phyloP scores from a whole-genome alignment of 2,329 filamentous ascomycete species.

The Aspergillus ochraceoroseus region DNA sequence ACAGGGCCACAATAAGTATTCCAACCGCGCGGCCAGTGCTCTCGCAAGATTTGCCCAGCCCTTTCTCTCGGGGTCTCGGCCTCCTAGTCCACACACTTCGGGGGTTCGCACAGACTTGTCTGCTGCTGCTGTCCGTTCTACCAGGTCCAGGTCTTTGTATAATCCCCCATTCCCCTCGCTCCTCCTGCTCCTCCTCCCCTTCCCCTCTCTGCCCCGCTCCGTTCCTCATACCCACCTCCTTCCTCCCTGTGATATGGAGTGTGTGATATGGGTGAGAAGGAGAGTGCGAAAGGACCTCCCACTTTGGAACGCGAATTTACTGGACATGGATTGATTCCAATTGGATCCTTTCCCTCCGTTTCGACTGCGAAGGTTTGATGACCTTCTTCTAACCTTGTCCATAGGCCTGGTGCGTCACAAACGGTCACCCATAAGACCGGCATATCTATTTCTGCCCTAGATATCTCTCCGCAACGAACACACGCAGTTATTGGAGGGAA shows the following conservation, averaged over 20 bases:
- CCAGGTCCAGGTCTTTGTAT: slow-evolving; percentile 41
- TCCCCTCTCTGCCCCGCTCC: slow-evolving; percentile 5
- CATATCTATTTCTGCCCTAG: slow-evolving; percentile 58
- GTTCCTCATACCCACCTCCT: slow-evolving; percentile 11
- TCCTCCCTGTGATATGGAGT: neutral
- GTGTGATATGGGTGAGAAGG: neutral
- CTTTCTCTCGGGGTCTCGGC: slow-evolving; percentile 51
- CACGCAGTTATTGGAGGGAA: slow-evolving; percentile 62
- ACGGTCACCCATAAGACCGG: slow-evolving; percentile 60
- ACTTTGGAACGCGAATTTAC: neutral
- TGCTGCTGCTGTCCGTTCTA: slow-evolving; percentile 30
- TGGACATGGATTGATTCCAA: neutral
- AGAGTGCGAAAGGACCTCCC: neutral
- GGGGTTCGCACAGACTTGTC: slow-evolving; percentile 29
- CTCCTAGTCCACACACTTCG: slow-evolving; percentile 49
- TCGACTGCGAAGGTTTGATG: slow-evolving; percentile 5
- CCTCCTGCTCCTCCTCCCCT: slow-evolving; percentile 19
- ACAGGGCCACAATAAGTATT: slow-evolving; percentile 38
- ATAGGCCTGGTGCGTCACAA: slow-evolving; percentile 48
- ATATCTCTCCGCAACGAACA: slow-evolving; percentile 59
- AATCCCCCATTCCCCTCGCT: slow-evolving; percentile 22
- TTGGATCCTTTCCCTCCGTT: slow-evolving; percentile 1
- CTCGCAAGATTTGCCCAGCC: slow-evolving; percentile 52
- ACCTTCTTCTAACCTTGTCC: slow-evolving; percentile 19
- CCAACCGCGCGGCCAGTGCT: slow-evolving; percentile 44